Evolutionary conservation across 805 yeast genomes (phyloP).

Genomic region (Cyberlindnera maclurae): DNA sequence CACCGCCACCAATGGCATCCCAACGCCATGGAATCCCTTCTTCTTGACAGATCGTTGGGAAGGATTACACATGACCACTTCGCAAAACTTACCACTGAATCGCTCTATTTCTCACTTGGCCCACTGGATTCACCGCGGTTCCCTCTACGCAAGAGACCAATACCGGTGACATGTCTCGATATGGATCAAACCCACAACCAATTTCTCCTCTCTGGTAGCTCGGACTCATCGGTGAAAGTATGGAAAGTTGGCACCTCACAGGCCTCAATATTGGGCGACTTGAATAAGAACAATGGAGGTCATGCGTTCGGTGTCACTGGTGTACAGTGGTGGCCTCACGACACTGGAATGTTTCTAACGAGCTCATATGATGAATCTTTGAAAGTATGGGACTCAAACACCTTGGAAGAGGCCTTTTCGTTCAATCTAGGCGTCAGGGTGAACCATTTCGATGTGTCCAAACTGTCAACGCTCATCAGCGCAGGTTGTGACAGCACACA

Average conservation of each 20-base stretch:
- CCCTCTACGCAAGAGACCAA: constrained; percentile 6
- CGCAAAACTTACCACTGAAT: constrained; percentile 17
- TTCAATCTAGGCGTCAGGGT: constrained; percentile 58
- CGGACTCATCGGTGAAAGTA: constrained; percentile 58
- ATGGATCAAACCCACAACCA: constrained; percentile 35
- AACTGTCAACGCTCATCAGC: constrained; percentile 43
- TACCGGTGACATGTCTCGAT: constrained; percentile 51
- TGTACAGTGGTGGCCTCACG: constrained; percentile 83
- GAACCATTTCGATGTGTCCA: constrained; percentile 53
- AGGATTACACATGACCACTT: constrained; percentile 5
- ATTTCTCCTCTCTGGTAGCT: constrained; percentile 62
- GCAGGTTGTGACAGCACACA: constrained; percentile 66
- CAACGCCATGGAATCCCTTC: constrained; percentile 2
- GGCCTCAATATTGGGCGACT: constrained; percentile 9
- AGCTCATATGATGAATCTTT: constrained; percentile 75
- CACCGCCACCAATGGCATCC: too few relatives aligned
- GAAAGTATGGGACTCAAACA: constrained; percentile 74
- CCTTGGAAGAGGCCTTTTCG: constrained; percentile 56
- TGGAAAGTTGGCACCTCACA: constrained; percentile 44
- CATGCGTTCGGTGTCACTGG: constrained; percentile 72
- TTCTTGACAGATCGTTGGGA: constrained; percentile 3
- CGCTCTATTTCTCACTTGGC: constrained; percentile 18
- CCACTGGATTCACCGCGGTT: constrained; percentile 18
- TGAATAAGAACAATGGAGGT: constrained; percentile 27
- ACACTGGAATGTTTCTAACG: constrained; percentile 78